A percentile compares a stretch with the other conserved stretches of the same genome.
phyloP scores from a whole-genome alignment of 2,329 filamentous ascomycete species.

The Pseudovirgaria hyperparasitica region DNA sequence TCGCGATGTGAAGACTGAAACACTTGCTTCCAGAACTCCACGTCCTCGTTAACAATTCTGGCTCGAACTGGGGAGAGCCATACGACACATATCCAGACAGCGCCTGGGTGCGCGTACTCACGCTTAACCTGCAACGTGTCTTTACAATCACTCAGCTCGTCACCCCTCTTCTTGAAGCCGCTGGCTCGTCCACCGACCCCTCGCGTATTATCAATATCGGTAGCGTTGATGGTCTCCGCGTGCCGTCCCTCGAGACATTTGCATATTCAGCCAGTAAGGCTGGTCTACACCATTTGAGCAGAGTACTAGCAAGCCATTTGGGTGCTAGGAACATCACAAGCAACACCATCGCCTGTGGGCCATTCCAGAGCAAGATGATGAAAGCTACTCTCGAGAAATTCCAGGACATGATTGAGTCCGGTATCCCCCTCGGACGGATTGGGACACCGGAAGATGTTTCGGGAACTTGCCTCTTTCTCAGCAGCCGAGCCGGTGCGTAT shows the following conservation, averaged over 20 bases:
- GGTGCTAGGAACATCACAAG: conserved; percentile 48
- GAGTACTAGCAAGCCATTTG: conserved; percentile 50
- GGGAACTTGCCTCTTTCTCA: conserved; percentile 57
- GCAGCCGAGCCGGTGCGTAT: conserved; percentile 47
- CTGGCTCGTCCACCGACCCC: conserved; percentile 31
- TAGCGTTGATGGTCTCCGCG: conserved; percentile 48
- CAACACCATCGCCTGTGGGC: conserved; percentile 60
- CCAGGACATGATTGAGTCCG: conserved; percentile 40
- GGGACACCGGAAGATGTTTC: conserved; percentile 57
- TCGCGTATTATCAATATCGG: conserved; percentile 53
- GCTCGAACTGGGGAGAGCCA: conserved; percentile 50
- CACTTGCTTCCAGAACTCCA: conserved; percentile 44
- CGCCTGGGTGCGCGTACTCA: conserved; percentile 45
- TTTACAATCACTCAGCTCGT: conserved; percentile 54
- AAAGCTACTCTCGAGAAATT: conserved; percentile 51
- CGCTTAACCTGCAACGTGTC: conserved; percentile 49
- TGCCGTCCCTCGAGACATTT: conserved; percentile 46
- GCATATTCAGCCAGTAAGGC: conserved; percentile 51
- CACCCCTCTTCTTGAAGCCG: conserved; percentile 47
- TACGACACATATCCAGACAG: conserved; percentile 43
- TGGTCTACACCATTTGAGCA: conserved; percentile 49
- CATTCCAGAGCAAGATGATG: conserved; percentile 63
- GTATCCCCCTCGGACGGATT: conserved; percentile 55
- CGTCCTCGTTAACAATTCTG: conserved; percentile 54
- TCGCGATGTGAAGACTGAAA: background rate